phyloP scores from a whole-genome alignment of 805 yeast species.

The Teunomyces gatunensis region DNA sequence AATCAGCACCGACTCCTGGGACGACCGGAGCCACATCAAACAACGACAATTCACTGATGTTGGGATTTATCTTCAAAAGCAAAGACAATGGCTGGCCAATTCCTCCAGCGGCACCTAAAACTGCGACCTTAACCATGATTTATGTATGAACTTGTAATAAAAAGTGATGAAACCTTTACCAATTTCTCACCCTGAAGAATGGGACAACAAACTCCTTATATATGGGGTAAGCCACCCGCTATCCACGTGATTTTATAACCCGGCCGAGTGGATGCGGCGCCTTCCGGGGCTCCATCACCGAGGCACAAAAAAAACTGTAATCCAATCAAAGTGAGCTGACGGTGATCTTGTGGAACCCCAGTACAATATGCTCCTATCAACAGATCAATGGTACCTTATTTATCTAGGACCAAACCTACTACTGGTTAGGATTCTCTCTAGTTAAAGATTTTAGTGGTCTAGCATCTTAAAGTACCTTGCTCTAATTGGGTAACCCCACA shows the following conservation, averaged over 20 bases:
- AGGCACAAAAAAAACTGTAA: too few relatives aligned
- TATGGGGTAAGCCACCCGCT: conserved; percentile 4
- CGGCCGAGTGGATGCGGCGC: conserved; percentile 6
- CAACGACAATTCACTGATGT: conserved; percentile 63
- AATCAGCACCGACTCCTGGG: conserved; percentile 86
- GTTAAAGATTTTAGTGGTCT: too few relatives aligned
- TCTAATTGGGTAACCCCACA: too few relatives aligned
- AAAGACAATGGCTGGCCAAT: conserved; percentile 91
- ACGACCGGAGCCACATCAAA: conserved; percentile 76
- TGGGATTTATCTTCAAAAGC: conserved; percentile 66
- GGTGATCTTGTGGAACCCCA: too few relatives aligned
- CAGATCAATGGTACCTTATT: too few relatives aligned
- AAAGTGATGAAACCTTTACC: background rate
- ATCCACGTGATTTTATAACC: conserved; percentile 3
- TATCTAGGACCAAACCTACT: too few relatives aligned
- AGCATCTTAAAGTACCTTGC: too few relatives aligned
- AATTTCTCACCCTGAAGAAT: background rate
- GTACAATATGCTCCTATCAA: too few relatives aligned
- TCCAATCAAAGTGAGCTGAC: background rate
- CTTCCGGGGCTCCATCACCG: background rate
- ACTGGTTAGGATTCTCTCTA: too few relatives aligned
- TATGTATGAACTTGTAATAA: background rate
- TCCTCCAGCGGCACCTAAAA: conserved; percentile 92
- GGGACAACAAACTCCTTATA: conserved; percentile 1
- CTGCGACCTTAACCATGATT: conserved; percentile 66